A percentile compares a stretch with the other conserved stretches of the same genome.
These are phyloP conservation scores for Bipolaris bicolor DNA, from an alignment of 2,329 filamentous ascomycete species.

Conservation along the genomic window DNA sequence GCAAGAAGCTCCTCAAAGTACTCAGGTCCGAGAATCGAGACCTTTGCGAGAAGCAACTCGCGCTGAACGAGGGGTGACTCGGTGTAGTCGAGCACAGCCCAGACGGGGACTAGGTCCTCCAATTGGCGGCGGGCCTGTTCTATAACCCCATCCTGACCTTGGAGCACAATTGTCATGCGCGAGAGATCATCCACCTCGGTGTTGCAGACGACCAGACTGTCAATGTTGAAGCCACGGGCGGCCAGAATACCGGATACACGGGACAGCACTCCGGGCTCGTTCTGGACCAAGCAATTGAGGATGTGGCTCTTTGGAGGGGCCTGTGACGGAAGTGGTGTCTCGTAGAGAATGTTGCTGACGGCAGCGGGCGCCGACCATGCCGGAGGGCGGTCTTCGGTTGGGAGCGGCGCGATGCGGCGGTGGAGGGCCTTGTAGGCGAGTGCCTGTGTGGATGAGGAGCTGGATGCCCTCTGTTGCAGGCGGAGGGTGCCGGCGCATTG, in stretches of 20 bases:
- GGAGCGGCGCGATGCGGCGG: slow-evolving; percentile 84
- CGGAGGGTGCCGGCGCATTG: slow-evolving; percentile 36
- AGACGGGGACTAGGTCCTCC: slow-evolving; percentile 95
- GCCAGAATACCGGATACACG: slow-evolving; percentile 96
- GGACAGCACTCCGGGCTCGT: slow-evolving; percentile 96
- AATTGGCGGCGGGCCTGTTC: slow-evolving; percentile 95
- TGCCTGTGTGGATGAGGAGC: slow-evolving; percentile 80
- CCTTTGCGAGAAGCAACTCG: slow-evolving; percentile 91
- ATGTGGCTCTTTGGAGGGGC: slow-evolving; percentile 91
- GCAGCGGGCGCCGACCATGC: slow-evolving; percentile 90
- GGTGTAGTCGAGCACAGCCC: slow-evolving; percentile 98
- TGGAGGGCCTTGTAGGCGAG: slow-evolving; percentile 97
- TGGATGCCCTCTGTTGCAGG: slow-evolving; percentile 47
- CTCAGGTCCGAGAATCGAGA: slow-evolving; percentile 95
- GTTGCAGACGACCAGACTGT: slow-evolving; percentile 95
- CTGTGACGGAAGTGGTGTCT: slow-evolving; percentile 84
- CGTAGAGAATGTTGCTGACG: slow-evolving; percentile 98
- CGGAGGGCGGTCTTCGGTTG: slow-evolving; percentile 73
- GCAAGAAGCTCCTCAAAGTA: slow-evolving; percentile 97
- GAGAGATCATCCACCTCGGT: slow-evolving; percentile 96
- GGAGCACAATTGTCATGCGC: slow-evolving; percentile 98
- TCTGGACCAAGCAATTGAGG: slow-evolving; percentile 98
- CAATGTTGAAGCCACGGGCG: slow-evolving; percentile 97
- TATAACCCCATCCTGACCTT: slow-evolving; percentile 94
- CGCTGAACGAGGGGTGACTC: slow-evolving; percentile 90